phyloP scores from a whole-genome alignment of 352 stramenopile species.

The Phytophthora palmivora region DNA sequence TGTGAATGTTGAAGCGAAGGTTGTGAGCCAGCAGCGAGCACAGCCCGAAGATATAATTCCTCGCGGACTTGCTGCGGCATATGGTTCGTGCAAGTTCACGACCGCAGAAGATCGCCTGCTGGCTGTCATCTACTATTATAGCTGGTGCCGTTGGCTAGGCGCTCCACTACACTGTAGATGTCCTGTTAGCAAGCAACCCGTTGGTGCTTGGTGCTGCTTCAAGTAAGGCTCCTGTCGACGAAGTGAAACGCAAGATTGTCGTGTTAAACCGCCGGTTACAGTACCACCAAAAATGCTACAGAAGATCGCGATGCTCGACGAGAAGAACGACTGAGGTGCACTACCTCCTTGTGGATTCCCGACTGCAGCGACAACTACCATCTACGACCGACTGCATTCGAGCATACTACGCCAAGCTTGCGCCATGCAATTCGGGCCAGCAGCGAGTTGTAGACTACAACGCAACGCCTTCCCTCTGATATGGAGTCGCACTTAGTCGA shows the following conservation, averaged over 20 bases:
- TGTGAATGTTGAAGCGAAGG: too few species aligned
- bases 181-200: constrained; percentile 15
- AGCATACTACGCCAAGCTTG: too few species aligned
- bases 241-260: constrained; percentile 19
- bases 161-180: neutral
- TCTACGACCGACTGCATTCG: constrained; percentile 4
- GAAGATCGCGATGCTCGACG: constrained; percentile 13
- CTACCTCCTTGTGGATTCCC: constrained; percentile 1
- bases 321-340: neutral
- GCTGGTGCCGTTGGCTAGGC: neutral
- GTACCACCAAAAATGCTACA: constrained; percentile 21
- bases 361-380: neutral
- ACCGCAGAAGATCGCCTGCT: constrained; percentile 12
- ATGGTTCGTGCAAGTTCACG: neutral
- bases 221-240: constrained; percentile 6
- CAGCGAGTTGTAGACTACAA: too few species aligned
- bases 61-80: too few species aligned
- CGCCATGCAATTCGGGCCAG: too few species aligned
- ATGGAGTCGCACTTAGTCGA: constrained; percentile 29
- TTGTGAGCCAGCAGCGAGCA: too few species aligned
- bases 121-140: neutral
- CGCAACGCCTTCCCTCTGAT: too few species aligned
- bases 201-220: constrained; percentile 22
- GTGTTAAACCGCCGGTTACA: constrained; percentile 17
- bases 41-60: constrained; percentile 12